Percentiles rank a stretch among this genome's conserved stretches.
These are phyloP conservation scores for Paramarasmius palmivorus DNA, from an alignment of 1,284 basidiomycete genomes.

Conservation along the genomic window DNA sequence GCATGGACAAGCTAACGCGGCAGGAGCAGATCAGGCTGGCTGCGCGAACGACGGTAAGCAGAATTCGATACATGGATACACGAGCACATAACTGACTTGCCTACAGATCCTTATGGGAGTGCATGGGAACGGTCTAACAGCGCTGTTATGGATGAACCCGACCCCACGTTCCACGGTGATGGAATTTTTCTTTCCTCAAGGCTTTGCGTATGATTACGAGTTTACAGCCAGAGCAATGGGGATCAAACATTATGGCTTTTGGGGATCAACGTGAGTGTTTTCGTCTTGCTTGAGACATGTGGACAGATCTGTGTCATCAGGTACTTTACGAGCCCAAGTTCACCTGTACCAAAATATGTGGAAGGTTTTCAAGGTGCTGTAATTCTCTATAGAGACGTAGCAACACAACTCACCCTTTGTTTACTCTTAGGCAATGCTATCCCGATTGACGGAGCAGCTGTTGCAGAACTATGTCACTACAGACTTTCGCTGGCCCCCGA, in stretches of 20 bases:
- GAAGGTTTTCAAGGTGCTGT: background rate
- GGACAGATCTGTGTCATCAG: too few species aligned
- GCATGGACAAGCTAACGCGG: conserved; percentile 34
- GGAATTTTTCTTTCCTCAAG: conserved; percentile 78
- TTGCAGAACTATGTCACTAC: conserved; percentile 61
- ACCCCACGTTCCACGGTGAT: conserved; percentile 70
- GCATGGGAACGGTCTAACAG: conserved; percentile 80
- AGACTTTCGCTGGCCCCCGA: conserved; percentile 30
- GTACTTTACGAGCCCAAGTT: background rate
- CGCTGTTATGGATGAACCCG: conserved; percentile 76
- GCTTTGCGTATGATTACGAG: conserved; percentile 83
- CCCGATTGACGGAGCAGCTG: conserved; percentile 59
- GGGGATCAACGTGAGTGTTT: conserved; percentile 69
- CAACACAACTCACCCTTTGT: background rate
- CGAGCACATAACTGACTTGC: background rate
- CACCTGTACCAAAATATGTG: background rate
- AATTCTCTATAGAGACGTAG: background rate
- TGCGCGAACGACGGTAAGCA: conserved; percentile 36
- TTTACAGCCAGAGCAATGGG: conserved; percentile 72
- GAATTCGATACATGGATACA: conserved; percentile 4
- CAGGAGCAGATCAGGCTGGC: conserved; percentile 36
- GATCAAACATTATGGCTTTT: conserved; percentile 75
- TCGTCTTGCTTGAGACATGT: background rate
- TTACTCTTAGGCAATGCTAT: conserved; percentile 50
- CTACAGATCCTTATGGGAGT: conserved; percentile 73